Base-by-base conservation (phyloP, 192 early-diverging fungal genomes). In the Endogone sp. region DNA sequence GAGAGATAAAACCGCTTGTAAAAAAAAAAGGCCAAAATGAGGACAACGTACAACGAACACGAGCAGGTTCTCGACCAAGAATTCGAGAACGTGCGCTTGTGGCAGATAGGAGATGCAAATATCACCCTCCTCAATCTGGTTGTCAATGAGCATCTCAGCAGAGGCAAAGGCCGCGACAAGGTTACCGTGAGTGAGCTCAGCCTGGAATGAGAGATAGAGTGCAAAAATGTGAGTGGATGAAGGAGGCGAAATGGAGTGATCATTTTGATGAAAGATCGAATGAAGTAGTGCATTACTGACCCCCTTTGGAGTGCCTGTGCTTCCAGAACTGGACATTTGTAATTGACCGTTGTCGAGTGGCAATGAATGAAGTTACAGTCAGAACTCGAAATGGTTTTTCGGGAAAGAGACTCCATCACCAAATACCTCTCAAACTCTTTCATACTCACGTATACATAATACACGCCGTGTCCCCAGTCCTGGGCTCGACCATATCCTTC, bases 221-320 rank as follows among this genome's bases (percentile, higher is more conserved):
- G n/a, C n/a, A n/a, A n/a, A n/a, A n/a, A n/a, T n/a, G n/a, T n/a
- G n/a, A n/a, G n/a, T n/a, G n/a, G n/a, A n/a, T n/a, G n/a, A n/a
- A n/a, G n/a, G n/a, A n/a, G n/a, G n/a, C n/a, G n/a, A n/a, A n/a
- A n/a, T n/a, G n/a, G n/a, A n/a, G n/a, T n/a, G n/a, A n/a, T n/a
- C n/a, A n/a, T n/a, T n/a, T n/a, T n/a, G n/a, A n/a, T n/a, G n/a
- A n/a, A n/a, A n/a, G n/a, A n/a, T n/a, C n/a, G n/a, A n/a, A n/a
- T n/a, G n/a, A n/a, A n/a, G n/a, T n/a, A n/a, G n/a, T n/a, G n/a
- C n/a, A n/a, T n/a, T 49, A 49, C 37, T 49, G 37, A 89, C 90
- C 27, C 92, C 92, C 67, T 93, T 93, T 37, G 92, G 92, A 44
- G 76, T 76, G 32, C 92, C 92, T 49, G 90, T 89, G 23, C 86